A percentile compares a stretch with the other conserved stretches of the same genome.
Evolutionary conservation across 2,329 filamentous ascomycete genomes (phyloP).

Genomic region (Metarhizium brunneum): DNA sequence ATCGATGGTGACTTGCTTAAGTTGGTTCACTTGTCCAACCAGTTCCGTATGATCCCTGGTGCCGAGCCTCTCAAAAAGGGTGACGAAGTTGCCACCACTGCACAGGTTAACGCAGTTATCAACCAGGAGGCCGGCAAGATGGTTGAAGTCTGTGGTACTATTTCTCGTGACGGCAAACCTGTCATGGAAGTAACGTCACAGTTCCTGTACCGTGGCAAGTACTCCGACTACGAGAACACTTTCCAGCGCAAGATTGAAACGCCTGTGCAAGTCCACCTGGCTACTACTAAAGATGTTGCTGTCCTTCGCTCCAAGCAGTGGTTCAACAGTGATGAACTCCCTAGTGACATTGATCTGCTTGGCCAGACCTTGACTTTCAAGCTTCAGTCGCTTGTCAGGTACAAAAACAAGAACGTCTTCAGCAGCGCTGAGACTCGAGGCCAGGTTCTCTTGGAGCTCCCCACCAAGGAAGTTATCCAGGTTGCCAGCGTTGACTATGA

Average conservation of each 20-base stretch:
- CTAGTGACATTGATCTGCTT: slow-evolving; percentile 72
- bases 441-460: slow-evolving; percentile 86
- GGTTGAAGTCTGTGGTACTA: slow-evolving; percentile 99
- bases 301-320: slow-evolving; percentile 95
- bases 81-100: slow-evolving; percentile 84
- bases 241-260: slow-evolving; percentile 97
- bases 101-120: slow-evolving; percentile 93
- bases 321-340: slow-evolving; percentile 71
- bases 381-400: slow-evolving; percentile 80
- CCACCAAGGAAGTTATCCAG: slow-evolving; percentile 94
- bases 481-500: slow-evolving; percentile 96
- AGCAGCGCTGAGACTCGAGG: slow-evolving; percentile 87
- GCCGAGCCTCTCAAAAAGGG: slow-evolving; percentile 93
- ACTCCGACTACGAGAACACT: slow-evolving; percentile 93
- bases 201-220: slow-evolving; percentile 89
- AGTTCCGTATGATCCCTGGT: slow-evolving; percentile 96
- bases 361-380: slow-evolving; percentile 95
- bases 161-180: slow-evolving; percentile 69
- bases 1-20: slow-evolving; percentile 96
- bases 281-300: slow-evolving; percentile 82
- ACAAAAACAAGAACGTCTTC: slow-evolving; percentile 91
- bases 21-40: slow-evolving; percentile 92
- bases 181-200: slow-evolving; percentile 99
- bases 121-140: slow-evolving; percentile 99
- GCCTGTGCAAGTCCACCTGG: slow-evolving; percentile 85